Evolutionary conservation across 768 basidiomycete genomes (phyloP).

Genomic region (Trametes villosa): DNA sequence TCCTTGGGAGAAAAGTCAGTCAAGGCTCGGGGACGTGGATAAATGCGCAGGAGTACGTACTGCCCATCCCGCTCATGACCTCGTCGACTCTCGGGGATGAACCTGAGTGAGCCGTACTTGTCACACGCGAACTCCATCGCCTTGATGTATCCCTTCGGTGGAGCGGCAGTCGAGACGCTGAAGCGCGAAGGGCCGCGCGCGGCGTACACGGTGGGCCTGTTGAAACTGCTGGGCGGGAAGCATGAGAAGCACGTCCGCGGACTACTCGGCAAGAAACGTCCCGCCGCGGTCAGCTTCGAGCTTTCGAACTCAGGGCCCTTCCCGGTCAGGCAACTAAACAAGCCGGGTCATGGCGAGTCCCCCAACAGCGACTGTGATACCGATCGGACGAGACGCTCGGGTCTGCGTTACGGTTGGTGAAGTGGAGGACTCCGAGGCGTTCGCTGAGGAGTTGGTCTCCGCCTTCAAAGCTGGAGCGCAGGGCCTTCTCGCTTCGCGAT

Average conservation of each 20-base stretch:
- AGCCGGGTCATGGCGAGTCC: background rate
- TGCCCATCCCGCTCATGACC: conserved; percentile 92
- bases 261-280: conserved; percentile 40
- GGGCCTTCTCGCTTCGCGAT: background rate
- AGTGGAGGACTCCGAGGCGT: conserved; percentile 21
- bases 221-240: conserved; percentile 40
- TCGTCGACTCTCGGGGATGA: conserved; percentile 93
- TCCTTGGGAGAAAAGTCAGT: conserved; percentile 46
- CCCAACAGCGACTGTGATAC: conserved; percentile 25
- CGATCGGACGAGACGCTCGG: conserved; percentile 8
- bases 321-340: conserved; percentile 3
- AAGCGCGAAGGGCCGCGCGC: conserved; percentile 27
- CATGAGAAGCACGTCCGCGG: conserved; percentile 36
- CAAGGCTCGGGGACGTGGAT: background rate
- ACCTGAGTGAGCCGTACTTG: conserved; percentile 68
- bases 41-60: conserved; percentile 47
- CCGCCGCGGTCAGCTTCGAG: conserved; percentile 39
- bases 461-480: conserved; percentile 4
- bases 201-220: conserved; percentile 35
- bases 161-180: conserved; percentile 48
- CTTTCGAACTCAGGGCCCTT: conserved; percentile 46
- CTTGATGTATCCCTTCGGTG: conserved; percentile 85
- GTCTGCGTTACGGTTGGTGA: conserved; percentile 27
- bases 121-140: conserved; percentile 84
- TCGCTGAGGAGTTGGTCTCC: conserved; percentile 27